Evolutionary conservation across 345 rosid genomes (phyloP).

Genomic region (Eucalyptus curtisii): DNA sequence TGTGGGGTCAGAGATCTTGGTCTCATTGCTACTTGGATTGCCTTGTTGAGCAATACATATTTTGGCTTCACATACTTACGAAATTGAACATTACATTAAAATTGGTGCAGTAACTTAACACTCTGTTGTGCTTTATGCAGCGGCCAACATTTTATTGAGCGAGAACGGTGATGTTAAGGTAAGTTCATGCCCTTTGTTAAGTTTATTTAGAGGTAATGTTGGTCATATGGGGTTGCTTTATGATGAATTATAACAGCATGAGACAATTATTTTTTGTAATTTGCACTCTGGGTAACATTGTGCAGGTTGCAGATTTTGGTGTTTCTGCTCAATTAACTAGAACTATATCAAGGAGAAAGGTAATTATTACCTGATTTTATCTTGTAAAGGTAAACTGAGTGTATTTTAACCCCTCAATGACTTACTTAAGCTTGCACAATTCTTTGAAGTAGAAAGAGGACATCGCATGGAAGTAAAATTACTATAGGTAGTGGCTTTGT

Average conservation of each 20-base stretch:
- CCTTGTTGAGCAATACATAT: neutral
- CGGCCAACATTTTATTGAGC: slow-evolving; percentile 86
- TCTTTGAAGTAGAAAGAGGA: neutral
- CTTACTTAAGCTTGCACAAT: neutral
- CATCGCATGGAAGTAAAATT: neutral
- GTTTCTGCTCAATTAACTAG: slow-evolving; percentile 98
- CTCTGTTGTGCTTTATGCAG: slow-evolving; percentile 26
- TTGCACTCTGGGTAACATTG: neutral
- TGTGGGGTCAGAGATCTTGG: neutral
- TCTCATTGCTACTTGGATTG: neutral
- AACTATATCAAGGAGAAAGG: slow-evolving; percentile 99
- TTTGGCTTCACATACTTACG: neutral
- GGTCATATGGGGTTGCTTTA: neutral
- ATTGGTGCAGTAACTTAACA: neutral
- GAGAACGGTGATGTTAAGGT: slow-evolving; percentile 99
- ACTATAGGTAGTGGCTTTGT: neutral
- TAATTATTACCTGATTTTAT: slow-evolving; percentile 10
- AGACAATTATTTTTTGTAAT: neutral
- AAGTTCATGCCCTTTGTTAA: slow-evolving; percentile 3
- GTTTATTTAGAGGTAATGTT: neutral
- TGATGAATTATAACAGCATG: neutral
- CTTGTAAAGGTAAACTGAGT: neutral
- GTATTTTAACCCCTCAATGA: neutral
- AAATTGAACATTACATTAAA: neutral
- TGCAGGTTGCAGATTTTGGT: slow-evolving; percentile 99